Evolutionary conservation across 306 rosid genomes (phyloP), one percentile per base, ranked within the genome.

Genomic region (Vachellia collinsii): DNA sequence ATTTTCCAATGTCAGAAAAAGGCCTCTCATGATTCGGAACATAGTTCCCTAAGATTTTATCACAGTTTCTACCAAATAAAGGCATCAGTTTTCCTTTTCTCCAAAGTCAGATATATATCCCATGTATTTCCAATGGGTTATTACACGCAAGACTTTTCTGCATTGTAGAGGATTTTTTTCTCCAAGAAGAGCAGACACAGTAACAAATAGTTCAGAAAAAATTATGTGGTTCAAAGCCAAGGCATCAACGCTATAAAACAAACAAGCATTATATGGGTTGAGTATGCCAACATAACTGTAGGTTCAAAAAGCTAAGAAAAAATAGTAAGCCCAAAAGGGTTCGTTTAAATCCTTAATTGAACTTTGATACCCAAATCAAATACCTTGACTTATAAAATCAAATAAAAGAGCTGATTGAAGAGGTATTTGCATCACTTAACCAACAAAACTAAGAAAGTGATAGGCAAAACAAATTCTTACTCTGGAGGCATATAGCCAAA

Each of bases 401-500:
- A 67, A 39, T 66, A 16, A 7, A 63, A 36, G 39, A 36, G 37
- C 70, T 34, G 14, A 36, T 37, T 65, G n/a, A 7, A 37, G 22
- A 65, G n/a, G 22, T 44, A 64, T 64, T 3, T 14, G 43, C 42
- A 62, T 62, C 41, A 25, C 25, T 58, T 61, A 34, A 37, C 13
- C 39, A 67, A 59, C 23, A 65, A 72, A 77, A 80, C 54, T 64
- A 36, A 2, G 54, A 34, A 11, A 61, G 59, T 23, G 61, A 16
- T 16, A 11, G 19, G 74, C 54, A 63, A 7, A 34, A 16, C 20
- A 66, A 58, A 56, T 69, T 77, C 92, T 42, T 86, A 89, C 97
- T 92, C 94, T 4, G 93, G 94, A 63, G 97, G 86, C 94, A 90
- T 90, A 76, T 90, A 92, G 42, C 94, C 97, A 56, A 92, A 92